Percentiles rank a stretch among this genome's conserved stretches.
phyloP scores from a whole-genome alignment of 23 red algal species.

The Gracilaria domingensis region DNA sequence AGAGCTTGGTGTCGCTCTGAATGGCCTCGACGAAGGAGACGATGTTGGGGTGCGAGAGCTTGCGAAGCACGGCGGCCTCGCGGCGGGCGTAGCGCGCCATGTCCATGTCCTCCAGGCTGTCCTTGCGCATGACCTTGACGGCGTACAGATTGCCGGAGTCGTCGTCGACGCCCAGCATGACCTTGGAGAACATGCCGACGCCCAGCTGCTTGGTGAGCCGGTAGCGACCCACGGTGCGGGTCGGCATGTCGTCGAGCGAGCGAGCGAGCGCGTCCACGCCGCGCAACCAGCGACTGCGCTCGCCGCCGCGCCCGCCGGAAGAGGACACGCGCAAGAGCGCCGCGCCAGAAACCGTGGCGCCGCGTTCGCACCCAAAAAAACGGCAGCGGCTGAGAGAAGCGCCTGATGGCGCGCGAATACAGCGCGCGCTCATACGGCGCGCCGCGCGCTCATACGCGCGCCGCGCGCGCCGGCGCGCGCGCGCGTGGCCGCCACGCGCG shows the following conservation, averaged over 20 bases:
- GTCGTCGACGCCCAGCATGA: slow-evolving; percentile 80
- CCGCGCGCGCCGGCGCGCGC: background rate
- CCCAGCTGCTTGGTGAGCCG: slow-evolving; percentile 77
- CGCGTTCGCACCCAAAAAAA: background rate
- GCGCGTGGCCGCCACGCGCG: background rate
- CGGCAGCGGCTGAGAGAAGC: no score
- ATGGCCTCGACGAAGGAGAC: slow-evolving; percentile 83
- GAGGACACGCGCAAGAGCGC: background rate
- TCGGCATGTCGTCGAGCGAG: slow-evolving; percentile 28
- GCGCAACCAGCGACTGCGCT: no score
- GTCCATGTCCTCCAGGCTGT: slow-evolving; percentile 75
- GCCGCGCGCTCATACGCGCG: background rate
- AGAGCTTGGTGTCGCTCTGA: slow-evolving; percentile 81
- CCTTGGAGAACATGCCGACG: slow-evolving; percentile 91
- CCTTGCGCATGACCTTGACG: slow-evolving; percentile 88
- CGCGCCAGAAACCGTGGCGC: slow-evolving; percentile 10
- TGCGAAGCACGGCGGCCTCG: slow-evolving; percentile 84
- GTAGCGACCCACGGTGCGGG: slow-evolving; percentile 77
- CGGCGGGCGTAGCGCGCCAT: slow-evolving; percentile 82
- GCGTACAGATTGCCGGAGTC: slow-evolving; percentile 73
- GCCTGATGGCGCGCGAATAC: background rate
- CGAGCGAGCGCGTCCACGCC: no score
- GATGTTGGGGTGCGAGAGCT: slow-evolving; percentile 87
- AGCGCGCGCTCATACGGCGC: background rate
- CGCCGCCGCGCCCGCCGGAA: no score